Percentiles rank a stretch among this genome's conserved stretches.
These are phyloP conservation scores for Globisporangium carolinianum DNA, from an alignment of 352 stramenopile species.

Conservation along the genomic window DNA sequence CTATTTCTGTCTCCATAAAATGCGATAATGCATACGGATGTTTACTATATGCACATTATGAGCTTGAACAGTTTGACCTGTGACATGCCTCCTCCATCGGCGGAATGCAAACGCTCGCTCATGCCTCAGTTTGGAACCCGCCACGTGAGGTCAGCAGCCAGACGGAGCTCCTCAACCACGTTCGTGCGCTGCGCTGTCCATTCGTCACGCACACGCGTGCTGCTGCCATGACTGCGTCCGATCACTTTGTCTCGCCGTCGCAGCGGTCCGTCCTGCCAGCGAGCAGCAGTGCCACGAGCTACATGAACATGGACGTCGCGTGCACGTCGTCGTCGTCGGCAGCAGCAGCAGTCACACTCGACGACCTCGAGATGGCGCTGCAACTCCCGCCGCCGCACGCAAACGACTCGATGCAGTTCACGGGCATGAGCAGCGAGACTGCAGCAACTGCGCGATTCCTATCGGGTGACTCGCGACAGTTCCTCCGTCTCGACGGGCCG, in stretches of 20 bases:
- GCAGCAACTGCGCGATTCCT: slow-evolving; percentile 11
- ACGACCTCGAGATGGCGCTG: slow-evolving; percentile 9
- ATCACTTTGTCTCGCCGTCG: not conserved
- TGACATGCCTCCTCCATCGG: slow-evolving; percentile 2
- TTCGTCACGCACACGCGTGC: too few relatives aligned
- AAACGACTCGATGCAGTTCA: slow-evolving; percentile 7
- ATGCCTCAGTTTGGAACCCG: slow-evolving; percentile 6
- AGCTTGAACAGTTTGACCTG: too few relatives aligned
- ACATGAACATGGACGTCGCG: not conserved
- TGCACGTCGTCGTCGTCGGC: not conserved
- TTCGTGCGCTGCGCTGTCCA: too few relatives aligned
- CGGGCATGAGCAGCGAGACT: slow-evolving; percentile 11
- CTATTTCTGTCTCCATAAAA: not conserved
- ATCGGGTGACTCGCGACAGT: slow-evolving; percentile 1
- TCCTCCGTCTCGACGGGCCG: slow-evolving; percentile 8
- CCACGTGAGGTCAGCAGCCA: not conserved
- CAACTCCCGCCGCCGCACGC: not conserved
- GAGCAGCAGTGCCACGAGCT: not conserved
- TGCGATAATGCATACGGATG: not conserved
- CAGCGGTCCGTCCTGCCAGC: not conserved
- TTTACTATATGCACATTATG: too few relatives aligned
- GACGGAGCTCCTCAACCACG: not conserved
- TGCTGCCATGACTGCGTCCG: not conserved
- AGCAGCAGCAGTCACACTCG: not conserved
- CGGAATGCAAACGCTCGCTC: slow-evolving; percentile 7